phyloP scores from a whole-genome alignment of 768 basidiomycete genomes.

The Mycena kentingensis region DNA sequence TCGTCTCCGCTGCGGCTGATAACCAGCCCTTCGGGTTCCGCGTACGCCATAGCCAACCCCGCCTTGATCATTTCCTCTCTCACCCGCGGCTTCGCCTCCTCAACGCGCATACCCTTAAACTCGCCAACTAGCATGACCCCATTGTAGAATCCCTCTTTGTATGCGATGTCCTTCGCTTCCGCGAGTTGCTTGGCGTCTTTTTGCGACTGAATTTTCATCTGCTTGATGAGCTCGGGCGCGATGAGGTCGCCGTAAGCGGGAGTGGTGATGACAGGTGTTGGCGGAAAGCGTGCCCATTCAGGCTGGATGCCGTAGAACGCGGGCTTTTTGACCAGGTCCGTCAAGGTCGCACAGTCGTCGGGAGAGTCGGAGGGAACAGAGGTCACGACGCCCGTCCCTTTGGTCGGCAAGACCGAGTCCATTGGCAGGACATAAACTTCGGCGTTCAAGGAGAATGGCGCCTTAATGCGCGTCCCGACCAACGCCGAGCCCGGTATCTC shows the following conservation, averaged over 20 bases:
- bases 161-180: slow-evolving; percentile 96
- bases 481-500: slow-evolving; percentile 80
- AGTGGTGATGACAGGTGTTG: slow-evolving; percentile 85
- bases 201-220: slow-evolving; percentile 93
- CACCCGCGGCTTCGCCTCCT: slow-evolving; percentile 91
- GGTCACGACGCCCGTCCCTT: slow-evolving; percentile 98
- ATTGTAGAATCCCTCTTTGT: slow-evolving; percentile 97
- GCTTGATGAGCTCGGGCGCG: slow-evolving; percentile 79
- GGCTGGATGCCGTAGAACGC: slow-evolving; percentile 95
- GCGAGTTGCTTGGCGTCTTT: slow-evolving; percentile 91
- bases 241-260: slow-evolving; percentile 92
- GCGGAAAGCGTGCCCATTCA: slow-evolving; percentile 81
- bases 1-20: slow-evolving; percentile 92
- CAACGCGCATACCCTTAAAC: slow-evolving; percentile 84
- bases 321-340: slow-evolving; percentile 93
- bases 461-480: slow-evolving; percentile 87
- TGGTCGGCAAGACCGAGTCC: slow-evolving; percentile 96
- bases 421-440: slow-evolving; percentile 98
- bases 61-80: slow-evolving; percentile 78
- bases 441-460: slow-evolving; percentile 78
- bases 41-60: slow-evolving; percentile 85
- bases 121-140: slow-evolving; percentile 91
- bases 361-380: slow-evolving; percentile 98
- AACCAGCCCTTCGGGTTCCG: slow-evolving; percentile 91
- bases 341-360: slow-evolving; percentile 89